A percentile compares a stretch with the other conserved stretches of the same genome.
phyloP scores from a whole-genome alignment of 163 green algal species.

The Chlamydomonas reinhardtii region DNA sequence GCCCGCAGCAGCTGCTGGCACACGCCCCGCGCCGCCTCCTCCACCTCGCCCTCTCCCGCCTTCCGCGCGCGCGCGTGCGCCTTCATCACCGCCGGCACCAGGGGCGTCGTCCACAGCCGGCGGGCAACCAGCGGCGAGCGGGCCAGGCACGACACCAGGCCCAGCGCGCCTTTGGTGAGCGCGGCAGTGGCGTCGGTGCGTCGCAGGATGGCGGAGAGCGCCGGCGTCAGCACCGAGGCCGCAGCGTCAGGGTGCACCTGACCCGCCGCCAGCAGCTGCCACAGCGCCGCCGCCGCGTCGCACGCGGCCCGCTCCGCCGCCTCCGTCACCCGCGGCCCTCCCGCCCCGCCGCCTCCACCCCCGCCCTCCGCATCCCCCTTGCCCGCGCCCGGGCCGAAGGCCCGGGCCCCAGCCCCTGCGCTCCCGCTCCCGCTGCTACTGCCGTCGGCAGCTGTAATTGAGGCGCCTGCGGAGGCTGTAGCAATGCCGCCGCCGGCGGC shows the following conservation, averaged over 20 bases:
- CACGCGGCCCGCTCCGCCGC: slow-evolving; percentile 5
- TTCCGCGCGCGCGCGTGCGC: not conserved
- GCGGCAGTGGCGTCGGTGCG: not conserved
- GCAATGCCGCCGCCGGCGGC: not conserved
- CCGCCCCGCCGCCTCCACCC: not conserved
- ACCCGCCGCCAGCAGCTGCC: slow-evolving; percentile 36
- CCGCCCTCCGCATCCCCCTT: not conserved
- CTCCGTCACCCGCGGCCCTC: not conserved
- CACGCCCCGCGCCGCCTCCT: not conserved
- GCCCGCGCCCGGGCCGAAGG: too few species aligned
- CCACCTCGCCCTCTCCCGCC: not conserved
- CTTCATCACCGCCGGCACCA: slow-evolving; percentile 20
- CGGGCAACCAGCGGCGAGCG: not conserved
- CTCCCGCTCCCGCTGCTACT: too few species aligned
- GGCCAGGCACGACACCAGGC: slow-evolving; percentile 29
- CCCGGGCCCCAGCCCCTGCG: too few species aligned
- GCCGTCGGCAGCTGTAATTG: too few species aligned
- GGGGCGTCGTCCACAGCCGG: slow-evolving; percentile 17
- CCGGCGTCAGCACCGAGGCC: not conserved
- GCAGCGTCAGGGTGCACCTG: slow-evolving; percentile 13
- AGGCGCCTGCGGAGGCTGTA: too few species aligned
- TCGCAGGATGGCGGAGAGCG: not conserved
- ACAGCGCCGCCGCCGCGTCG: slow-evolving; percentile 20
- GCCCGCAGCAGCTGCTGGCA: slow-evolving; percentile 28
- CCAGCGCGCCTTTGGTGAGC: not conserved